phyloP scores from a whole-genome alignment of 805 yeast genomes.

The Sugiyamaella boreocaroliniensis region DNA sequence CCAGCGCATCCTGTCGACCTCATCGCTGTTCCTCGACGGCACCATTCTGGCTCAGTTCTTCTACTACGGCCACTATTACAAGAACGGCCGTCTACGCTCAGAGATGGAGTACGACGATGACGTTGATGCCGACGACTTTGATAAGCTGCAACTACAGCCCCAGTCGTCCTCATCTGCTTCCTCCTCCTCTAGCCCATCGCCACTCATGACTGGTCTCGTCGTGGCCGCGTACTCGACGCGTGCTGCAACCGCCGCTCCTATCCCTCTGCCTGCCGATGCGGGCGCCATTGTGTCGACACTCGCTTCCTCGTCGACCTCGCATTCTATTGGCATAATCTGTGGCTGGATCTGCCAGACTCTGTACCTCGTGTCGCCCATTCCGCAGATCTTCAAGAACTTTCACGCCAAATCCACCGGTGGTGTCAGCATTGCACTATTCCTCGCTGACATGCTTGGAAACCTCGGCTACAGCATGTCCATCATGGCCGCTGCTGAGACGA shows the following conservation, averaged over 20 bases:
- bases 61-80: slow-evolving; percentile 20
- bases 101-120: neutral
- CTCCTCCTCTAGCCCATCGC: neutral
- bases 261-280: neutral
- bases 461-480: slow-evolving; percentile 26
- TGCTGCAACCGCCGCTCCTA: slow-evolving; percentile 8
- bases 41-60: slow-evolving; percentile 22
- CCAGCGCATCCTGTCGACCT: slow-evolving; percentile 25
- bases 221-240: slow-evolving; percentile 4
- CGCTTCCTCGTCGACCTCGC: slow-evolving; percentile 2
- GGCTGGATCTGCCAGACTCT: slow-evolving; percentile 17
- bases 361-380: slow-evolving; percentile 30
- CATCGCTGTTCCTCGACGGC: slow-evolving; percentile 22
- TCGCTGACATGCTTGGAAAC: slow-evolving; percentile 26
- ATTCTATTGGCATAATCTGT: slow-evolving; percentile 10
- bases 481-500: slow-evolving; percentile 21
- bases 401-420: slow-evolving; percentile 38
- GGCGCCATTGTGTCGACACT: neutral
- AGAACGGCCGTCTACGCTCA: neutral
- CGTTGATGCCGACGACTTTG: neutral
- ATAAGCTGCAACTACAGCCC: neutral
- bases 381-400: slow-evolving; percentile 37
- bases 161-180: neutral
- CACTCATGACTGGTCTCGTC: slow-evolving; percentile 1
- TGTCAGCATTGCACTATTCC: slow-evolving; percentile 25